Evolutionary conservation across 768 basidiomycete genomes (phyloP), one percentile per base, ranked within the genome.

Genomic region (Suillus weaverae): DNA sequence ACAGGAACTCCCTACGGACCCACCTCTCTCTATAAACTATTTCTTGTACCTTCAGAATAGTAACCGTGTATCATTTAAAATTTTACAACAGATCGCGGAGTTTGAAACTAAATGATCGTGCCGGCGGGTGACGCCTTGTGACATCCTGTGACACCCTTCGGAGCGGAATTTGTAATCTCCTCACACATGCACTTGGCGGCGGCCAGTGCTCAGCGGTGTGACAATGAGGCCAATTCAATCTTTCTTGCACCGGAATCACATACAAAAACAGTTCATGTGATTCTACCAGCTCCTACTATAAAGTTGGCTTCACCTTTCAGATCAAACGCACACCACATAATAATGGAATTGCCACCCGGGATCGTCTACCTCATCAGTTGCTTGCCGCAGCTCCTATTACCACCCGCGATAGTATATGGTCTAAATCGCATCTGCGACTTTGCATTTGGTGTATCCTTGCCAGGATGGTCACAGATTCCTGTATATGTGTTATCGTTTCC

Each of bases 341-440:
- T 26, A 16, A 76, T 75, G 73, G 63, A 67, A n/a, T 68, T 79
- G 0, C 77, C 79, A 6, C 79, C 79, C 9, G 77, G 79, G 38
- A 68, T 76, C 46, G 64, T 70, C 18, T 75, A 73, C 56, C 57
- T 78, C 54, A 30, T 69, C 18, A 62, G 64, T 41, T 72, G 73
- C n/a, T 67, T 76, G 13, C 75, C 71, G 6, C 70, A 64, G 16
- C 48, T 77, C 5, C 9, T 65, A 9, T 38, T 70, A 36, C 69
- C 68, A 11, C 72, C 71, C 11, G 63, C 64, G 7, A 13, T 76
- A 8, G 60, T 60, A 5, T 68, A 69, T 55, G 67, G 67, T 35
- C 66, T 61, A 32, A 64, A 66, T 16, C 66, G 56, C 22, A 36
- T 74, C 11, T 65, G 59, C 56, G 26, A 46, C 30, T 32, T 67